Base-by-base conservation (phyloP, 371 early-diverging fungal genomes). In the Coemansia sp. region DNA sequence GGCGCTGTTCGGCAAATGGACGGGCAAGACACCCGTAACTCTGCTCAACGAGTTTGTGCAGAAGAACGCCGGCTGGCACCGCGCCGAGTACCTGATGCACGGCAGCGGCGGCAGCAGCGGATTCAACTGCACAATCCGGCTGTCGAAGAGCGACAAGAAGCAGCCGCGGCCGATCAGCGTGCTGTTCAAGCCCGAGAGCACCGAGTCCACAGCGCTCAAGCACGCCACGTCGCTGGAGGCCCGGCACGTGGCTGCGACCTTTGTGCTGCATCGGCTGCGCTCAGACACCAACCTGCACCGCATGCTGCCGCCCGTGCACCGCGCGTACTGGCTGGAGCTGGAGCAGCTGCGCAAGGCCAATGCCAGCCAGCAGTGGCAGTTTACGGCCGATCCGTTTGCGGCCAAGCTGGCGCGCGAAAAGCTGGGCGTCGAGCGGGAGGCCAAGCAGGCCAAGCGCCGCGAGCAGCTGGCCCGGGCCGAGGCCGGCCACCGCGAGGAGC, bases 21-120 rank as follows among this genome's bases (percentile, higher is more conserved):
- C 93, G 0, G 94, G 94, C 57, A 91, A 92, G 59, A 89, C 90
- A 0, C 93, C 94, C 0, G 84, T 86, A 3, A 84, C 86, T 4
- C 77, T 92, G 2, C 77, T 94, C 6, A 83, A 90, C 69, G 93
- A 92, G 61, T 88, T 88, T 55, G 88, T 89, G 66, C 72, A 90
- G 63, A 86, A 86, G 63, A 72, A 53, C 16, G 35, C 81, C 30
- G 85, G 80, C 14, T 94, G 94, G 94, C 84, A 86, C 52, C 88
- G 90, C 43, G 87, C 91, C 0, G 76, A 79, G 2, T 87, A 86
- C 68, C 87, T 86, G 26, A 80, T 83, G 58, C 63, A 49, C n/a
- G 72, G 68, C 49, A 52, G 59, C 36, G 59, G 56, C n/a, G 69
- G 3, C 16, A 35, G 80, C 16, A 71, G 86, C 5, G n/a, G n/a